These are phyloP conservation scores for Jaapia argillacea DNA, from an alignment of 768 basidiomycete species.

Conservation along the genomic window DNA sequence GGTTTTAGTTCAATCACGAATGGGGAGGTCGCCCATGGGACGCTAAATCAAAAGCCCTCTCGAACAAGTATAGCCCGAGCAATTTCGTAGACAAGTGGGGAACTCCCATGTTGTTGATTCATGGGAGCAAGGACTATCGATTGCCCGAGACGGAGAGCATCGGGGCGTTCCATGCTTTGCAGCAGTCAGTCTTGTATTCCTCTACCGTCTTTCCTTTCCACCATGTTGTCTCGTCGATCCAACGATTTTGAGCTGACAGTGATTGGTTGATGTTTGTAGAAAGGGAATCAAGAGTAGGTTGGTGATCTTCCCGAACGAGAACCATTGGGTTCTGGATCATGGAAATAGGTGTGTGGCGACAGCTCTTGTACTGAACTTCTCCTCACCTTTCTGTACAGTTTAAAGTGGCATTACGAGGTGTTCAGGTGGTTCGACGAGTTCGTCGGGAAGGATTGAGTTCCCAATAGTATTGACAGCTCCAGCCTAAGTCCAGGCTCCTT, in stretches of 20 bases:
- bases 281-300: slow-evolving; percentile 64
- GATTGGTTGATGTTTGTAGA: slow-evolving; percentile 28
- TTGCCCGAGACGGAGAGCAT: slow-evolving; percentile 82
- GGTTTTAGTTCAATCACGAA: slow-evolving; percentile 71
- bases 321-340: slow-evolving; percentile 84
- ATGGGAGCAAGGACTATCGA: slow-evolving; percentile 84
- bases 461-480: too few species aligned
- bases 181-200: slow-evolving; percentile 46
- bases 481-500: too few species aligned
- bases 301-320: slow-evolving; percentile 83
- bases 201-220: too few species aligned
- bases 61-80: slow-evolving; percentile 66
- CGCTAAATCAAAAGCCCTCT: slow-evolving; percentile 37
- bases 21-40: slow-evolving; percentile 84
- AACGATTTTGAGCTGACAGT: slow-evolving; percentile 1
- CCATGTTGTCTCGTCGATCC: too few species aligned
- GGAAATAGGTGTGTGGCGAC: slow-evolving; percentile 58
- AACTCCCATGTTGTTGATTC: slow-evolving; percentile 78
- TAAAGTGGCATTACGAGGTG: slow-evolving; percentile 95
- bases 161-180: slow-evolving; percentile 75
- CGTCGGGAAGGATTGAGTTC: slow-evolving; percentile 26
- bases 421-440: slow-evolving; percentile 82
- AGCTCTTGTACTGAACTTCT: background rate
- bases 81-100: slow-evolving; percentile 81
- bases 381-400: slow-evolving; percentile 24